Percentiles rank a stretch among this genome's conserved stretches.
These are phyloP conservation scores for Rhizoclosmatium globosum DNA, from an alignment of 192 early-diverging fungal species.

Conservation along the genomic window DNA sequence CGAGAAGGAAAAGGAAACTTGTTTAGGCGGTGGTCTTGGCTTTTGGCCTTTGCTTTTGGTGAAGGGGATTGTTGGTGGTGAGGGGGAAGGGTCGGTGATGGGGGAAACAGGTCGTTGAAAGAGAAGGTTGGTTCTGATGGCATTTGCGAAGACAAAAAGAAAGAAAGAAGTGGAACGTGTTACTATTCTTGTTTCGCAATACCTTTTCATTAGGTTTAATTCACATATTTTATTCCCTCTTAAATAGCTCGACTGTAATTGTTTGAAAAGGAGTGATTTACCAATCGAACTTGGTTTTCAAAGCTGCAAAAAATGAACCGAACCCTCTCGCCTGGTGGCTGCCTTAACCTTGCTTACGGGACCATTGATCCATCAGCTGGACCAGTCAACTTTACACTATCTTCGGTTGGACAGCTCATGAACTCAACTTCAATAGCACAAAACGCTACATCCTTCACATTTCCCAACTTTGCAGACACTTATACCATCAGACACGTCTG, in stretches of 20 bases:
- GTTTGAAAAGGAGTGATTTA: too few relatives aligned
- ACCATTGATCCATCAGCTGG: not conserved
- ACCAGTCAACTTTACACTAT: not conserved
- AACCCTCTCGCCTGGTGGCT: not conserved
- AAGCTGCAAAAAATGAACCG: too few relatives aligned
- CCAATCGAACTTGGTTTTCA: too few relatives aligned
- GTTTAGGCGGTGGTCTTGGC: not conserved
- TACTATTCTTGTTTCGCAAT: too few relatives aligned
- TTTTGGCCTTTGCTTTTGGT: not conserved
- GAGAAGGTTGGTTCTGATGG: not conserved
- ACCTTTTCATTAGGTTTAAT: too few relatives aligned
- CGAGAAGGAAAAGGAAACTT: not conserved
- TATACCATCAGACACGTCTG: not conserved
- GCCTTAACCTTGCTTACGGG: not conserved
- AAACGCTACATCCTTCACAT: not conserved
- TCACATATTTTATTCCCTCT: too few relatives aligned
- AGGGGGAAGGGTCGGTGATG: not conserved
- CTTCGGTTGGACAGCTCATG: not conserved
- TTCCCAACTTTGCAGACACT: not conserved
- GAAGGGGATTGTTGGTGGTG: not conserved
- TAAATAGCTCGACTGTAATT: too few relatives aligned
- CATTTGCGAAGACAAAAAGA: not conserved
- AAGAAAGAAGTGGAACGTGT: not conserved
- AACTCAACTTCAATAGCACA: not conserved
- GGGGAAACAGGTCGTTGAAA: not conserved